These are phyloP conservation scores for Cyclocybe aegerita DNA, from an alignment of 768 basidiomycete species.

Conservation along the genomic window DNA sequence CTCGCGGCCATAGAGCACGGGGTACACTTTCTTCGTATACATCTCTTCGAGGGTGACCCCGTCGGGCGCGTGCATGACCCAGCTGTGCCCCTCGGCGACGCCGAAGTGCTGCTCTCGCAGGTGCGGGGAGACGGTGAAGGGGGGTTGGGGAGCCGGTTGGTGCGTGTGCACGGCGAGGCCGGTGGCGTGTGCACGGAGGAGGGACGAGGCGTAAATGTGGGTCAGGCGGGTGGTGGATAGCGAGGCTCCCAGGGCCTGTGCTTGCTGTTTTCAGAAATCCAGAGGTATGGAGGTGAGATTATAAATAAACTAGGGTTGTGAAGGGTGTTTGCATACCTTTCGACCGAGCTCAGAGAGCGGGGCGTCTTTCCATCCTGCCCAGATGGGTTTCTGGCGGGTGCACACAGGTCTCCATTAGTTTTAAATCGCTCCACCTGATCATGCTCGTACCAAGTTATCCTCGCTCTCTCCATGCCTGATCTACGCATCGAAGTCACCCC, in stretches of 20 bases:
- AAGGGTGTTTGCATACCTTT: conserved; percentile 12
- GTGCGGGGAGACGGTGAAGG: conserved; percentile 50
- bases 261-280: conserved; percentile 43
- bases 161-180: conserved; percentile 52
- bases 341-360: conserved; percentile 70
- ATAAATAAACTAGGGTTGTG: neutral
- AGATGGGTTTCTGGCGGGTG: conserved; percentile 38
- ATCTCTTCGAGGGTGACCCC: conserved; percentile 40
- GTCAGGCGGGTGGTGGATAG: conserved; percentile 49
- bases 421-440: neutral
- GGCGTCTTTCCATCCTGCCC: conserved; percentile 81
- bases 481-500: conserved; percentile 5
- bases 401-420: neutral
- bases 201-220: conserved; percentile 65
- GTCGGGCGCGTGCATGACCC: conserved; percentile 33
- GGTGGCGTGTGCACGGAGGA: conserved; percentile 64
- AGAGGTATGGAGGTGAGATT: neutral
- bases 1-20: conserved; percentile 42
- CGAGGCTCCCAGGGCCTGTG: conserved; percentile 54
- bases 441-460: conserved; percentile 56
- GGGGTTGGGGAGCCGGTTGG: conserved; percentile 53
- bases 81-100: conserved; percentile 63
- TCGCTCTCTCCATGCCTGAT: conserved; percentile 46
- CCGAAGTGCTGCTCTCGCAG: conserved; percentile 76
- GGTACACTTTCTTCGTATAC: conserved; percentile 51